Conservation (phyloP, 768 basidiomycete species). For the button mushroom (Agaricus bisporus) region DNA sequence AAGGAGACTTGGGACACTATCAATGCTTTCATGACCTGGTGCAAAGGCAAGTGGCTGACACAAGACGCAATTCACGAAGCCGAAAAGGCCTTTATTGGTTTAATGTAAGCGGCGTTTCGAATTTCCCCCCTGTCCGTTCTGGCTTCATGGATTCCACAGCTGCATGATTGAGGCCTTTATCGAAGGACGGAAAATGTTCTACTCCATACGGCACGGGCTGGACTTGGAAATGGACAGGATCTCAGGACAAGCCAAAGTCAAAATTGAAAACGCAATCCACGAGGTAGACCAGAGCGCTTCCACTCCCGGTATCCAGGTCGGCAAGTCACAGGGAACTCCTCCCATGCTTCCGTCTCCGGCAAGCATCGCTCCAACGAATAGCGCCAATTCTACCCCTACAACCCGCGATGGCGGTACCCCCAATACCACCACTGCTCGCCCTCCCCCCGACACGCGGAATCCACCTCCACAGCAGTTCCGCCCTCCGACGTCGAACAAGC, state of each 20-base stretch:
- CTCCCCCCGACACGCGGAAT: conserved; percentile 24
- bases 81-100: conserved; percentile 64
- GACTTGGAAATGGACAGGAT: conserved; percentile 34
- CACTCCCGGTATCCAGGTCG: conserved; percentile 22
- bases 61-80: conserved; percentile 45
- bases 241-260: conserved; percentile 26
- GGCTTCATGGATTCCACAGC: conserved; percentile 37
- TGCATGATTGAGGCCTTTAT: conserved; percentile 79
- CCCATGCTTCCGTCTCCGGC: conserved; percentile 79
- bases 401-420: conserved; percentile 54
- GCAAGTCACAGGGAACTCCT: conserved; percentile 44
- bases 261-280: conserved; percentile 35
- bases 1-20: conserved; percentile 64
- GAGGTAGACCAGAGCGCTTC: conserved; percentile 24
- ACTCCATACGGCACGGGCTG: conserved; percentile 27
- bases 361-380: conserved; percentile 59
- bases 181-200: conserved; percentile 34
- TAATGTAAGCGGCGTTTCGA: conserved; percentile 56
- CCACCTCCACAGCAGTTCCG: conserved; percentile 25
- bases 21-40: conserved; percentile 64
- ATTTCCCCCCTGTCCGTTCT: conserved; percentile 22
- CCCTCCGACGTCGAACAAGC: conserved; percentile 16
- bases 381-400: conserved; percentile 74
- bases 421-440: conserved; percentile 27
- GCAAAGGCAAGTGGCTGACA: conserved; percentile 60